Base-by-base conservation (phyloP, 306 rosid species). In the Cotoneaster glaucophyllus region DNA sequence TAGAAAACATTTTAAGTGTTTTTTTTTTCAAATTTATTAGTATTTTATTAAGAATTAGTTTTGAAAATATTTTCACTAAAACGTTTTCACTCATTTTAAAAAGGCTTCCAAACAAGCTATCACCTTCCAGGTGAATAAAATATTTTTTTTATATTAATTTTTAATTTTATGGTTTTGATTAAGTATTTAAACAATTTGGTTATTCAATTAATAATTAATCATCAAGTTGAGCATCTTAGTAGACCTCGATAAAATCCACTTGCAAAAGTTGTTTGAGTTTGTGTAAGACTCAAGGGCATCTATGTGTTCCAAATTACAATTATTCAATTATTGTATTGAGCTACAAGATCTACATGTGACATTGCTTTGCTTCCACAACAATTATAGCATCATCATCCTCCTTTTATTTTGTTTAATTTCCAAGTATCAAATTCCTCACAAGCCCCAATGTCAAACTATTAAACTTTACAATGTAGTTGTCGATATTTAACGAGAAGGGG, bases 361-460 rank as follows among this genome's bases (percentile, higher is more conserved):
- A 28, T 1, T 62, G 69, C 79, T 67, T 73, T 73, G 76, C 84
- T 76, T 76, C 64, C 14, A 18, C 64, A 8, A 24, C 75, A 65
- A 65, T 61, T 34, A 43, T n/a, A 54, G 76, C 69, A 73, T 62
- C 58, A 19, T 19, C 67, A 17, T 50, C 54, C 21, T 41, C 11
- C 69, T 53, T 53, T 62, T 57, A 8, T 4, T 3, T 50, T 50
- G 54, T 17, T 15, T 50, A 50, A 50, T 56, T 50, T 12, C 25
- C 37, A 58, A 66, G 25, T 2, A 18, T 29, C 17, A n/a, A 24
- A 61, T 37, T 37, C 21, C 43, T 65, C 45, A 70, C 21, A 64
- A 22, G 24, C 58, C 3, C 44, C n/a, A n/a, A 21, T 13, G 2
- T 25, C 64, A 6, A 54, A 54, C 25, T 54, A 54, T 15, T 15